Conservation (phyloP, 345 rosid species). For the Mercurialis annua region DNA sequence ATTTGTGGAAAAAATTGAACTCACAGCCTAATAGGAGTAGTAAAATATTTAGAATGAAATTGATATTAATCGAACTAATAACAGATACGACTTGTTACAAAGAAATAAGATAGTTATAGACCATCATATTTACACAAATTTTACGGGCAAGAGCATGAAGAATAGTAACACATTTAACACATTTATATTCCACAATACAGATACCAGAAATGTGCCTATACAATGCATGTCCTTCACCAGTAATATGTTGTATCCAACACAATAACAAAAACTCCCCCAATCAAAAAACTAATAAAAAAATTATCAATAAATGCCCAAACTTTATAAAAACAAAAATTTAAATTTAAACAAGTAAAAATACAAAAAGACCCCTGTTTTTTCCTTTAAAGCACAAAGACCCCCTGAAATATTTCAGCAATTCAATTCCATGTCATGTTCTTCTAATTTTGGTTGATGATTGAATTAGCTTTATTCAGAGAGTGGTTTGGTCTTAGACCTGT, state of each 20-base stretch:
- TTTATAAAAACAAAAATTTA: not conserved
- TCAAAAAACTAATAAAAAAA: constrained; percentile 10
- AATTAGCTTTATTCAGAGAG: constrained; percentile 24
- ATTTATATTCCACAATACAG: constrained; percentile 7
- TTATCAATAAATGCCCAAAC: constrained; percentile 10
- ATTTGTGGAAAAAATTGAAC: too few relatives aligned
- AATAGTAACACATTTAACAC: constrained; percentile 11
- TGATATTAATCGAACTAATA: too few relatives aligned
- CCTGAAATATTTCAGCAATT: not conserved
- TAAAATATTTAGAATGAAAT: too few relatives aligned
- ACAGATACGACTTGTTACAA: too few relatives aligned
- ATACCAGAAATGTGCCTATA: constrained; percentile 4
- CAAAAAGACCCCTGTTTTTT: not conserved
- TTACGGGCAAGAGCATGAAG: constrained; percentile 17
- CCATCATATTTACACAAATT: constrained; percentile 26
- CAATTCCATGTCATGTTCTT: constrained; percentile 1
- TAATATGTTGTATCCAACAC: constrained; percentile 5
- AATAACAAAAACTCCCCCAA: not conserved
- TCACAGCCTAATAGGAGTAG: too few relatives aligned
- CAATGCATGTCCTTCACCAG: not conserved
- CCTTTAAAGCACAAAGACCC: not conserved
- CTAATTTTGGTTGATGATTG: not conserved
- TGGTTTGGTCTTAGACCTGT: constrained; percentile 42
- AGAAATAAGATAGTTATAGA: not conserved
- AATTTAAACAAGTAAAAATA: not conserved